Base-by-base conservation (phyloP, 2,329 filamentous ascomycete species). In the Aaosphaeria arxii region DNA sequence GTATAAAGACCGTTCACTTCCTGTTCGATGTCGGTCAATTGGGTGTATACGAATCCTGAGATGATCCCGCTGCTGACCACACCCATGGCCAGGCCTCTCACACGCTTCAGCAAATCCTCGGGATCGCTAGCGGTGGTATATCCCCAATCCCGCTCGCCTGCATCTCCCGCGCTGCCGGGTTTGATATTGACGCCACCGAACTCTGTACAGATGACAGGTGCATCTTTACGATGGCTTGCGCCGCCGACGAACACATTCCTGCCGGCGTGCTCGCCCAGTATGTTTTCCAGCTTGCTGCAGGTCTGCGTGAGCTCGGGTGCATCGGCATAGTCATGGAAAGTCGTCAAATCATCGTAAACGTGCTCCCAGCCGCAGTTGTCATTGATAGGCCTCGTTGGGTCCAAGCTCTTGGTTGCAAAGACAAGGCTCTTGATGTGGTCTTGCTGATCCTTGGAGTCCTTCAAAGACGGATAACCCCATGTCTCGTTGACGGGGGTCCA, bases 291-390 rank as follows among this genome's bases (percentile, higher is more conserved):
- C 3, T 69, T 76, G 0, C 71, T 67, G 57, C 82, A 86, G 1
- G 79, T 81, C 49, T 77, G 70, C 5, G 77, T 72, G 5, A 88
- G 74, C 24, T 75, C 77, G 0, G 77, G 72, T 0, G 74, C 80
- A 56, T 87, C 84, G 13, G 75, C 73, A 61, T 87, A 88, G 64
- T 87, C 84, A 62, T 87, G 85, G 71, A 85, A 88, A 0, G 84
- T 86, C 28, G 80, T 82, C 2, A 87, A 69, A 55, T 87, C 84
- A 0, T 81, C 84, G 7, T 74, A 57, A 5, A 87, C 83, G 53
- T 87, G 84, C 59, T 87, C 83, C 85, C 85, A 87, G 32, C 85
- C 85, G 54, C 84, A 87, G 65, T 88, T 87, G 64, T 87, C 84
- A 58, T 87, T 88, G 59, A 88, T 76, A 11, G 83, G 83, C 5